phyloP scores from a whole-genome alignment of 73 alveolate species.

The Paramecium biaurelia region DNA sequence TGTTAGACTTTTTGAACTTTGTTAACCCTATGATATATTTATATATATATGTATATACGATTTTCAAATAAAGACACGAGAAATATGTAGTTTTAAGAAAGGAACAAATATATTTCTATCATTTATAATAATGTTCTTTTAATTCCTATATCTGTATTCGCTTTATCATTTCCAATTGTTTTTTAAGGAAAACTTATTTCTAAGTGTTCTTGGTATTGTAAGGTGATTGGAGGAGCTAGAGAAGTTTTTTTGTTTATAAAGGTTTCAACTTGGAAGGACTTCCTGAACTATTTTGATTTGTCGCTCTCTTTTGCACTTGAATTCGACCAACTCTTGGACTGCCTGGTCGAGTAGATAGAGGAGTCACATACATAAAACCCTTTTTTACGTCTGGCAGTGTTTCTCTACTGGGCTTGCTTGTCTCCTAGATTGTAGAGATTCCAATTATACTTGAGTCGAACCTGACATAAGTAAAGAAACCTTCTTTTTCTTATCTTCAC shows the following conservation, averaged over 20 bases:
- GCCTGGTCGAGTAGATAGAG: slow-evolving; percentile 16
- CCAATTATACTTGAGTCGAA: slow-evolving; percentile 37
- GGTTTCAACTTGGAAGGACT: background rate
- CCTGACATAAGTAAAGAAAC: slow-evolving; percentile 37
- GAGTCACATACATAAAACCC: background rate
- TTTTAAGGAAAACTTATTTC: background rate
- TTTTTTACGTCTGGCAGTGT: slow-evolving; percentile 9
- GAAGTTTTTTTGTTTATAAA: background rate
- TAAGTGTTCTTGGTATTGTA: background rate
- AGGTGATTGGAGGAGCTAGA: background rate
- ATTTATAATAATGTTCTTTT: slow-evolving; percentile 4
- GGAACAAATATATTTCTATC: background rate
- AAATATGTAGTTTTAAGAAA: background rate
- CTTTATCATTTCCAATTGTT: background rate
- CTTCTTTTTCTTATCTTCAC: background rate
- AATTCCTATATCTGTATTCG: background rate
- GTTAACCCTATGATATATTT: background rate
- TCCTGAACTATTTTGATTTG: background rate
- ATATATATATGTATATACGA: background rate
- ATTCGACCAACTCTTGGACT: slow-evolving; percentile 3
- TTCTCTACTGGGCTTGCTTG: slow-evolving; percentile 33
- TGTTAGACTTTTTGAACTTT: background rate
- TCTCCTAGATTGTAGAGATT: background rate
- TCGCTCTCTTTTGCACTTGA: background rate
- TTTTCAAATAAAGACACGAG: background rate